A percentile compares a stretch with the other conserved stretches of the same genome.
Conservation (phyloP, 179 eudicot genomes). For the Beta macrorhiza region DNA sequence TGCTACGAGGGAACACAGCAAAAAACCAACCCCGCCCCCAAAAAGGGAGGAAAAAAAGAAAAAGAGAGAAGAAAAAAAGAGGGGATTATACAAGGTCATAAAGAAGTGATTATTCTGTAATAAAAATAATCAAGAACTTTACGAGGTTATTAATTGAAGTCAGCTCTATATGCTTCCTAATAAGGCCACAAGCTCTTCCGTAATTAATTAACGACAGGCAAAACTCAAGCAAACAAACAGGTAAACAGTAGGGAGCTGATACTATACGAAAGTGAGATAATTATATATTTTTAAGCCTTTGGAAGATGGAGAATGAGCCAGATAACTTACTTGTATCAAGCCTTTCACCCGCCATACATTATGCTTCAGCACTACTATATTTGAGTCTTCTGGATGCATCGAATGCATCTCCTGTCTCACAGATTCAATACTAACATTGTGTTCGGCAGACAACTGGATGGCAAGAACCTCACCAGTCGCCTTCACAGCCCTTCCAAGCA, state of each 20-base stretch:
- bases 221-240: background rate
- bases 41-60: too few species aligned
- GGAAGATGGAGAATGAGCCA: background rate
- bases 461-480: constrained; percentile 85
- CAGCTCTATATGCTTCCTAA: background rate
- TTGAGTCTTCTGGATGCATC: constrained; percentile 83
- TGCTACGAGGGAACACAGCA: background rate
- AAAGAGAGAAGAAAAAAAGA: too few species aligned
- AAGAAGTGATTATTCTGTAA: too few species aligned
- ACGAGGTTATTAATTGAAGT: background rate
- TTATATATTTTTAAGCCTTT: background rate
- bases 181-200: background rate
- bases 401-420: constrained; percentile 89
- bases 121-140: too few species aligned
- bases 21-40: background rate
- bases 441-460: constrained; percentile 83
- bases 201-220: background rate
- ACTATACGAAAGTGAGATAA: background rate
- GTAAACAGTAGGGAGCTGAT: background rate
- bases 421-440: constrained; percentile 80
- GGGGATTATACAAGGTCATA: too few species aligned
- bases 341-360: constrained; percentile 99
- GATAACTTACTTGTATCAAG: constrained; percentile 66
- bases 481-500: constrained; percentile 76
- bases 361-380: constrained; percentile 88